Percentiles rank a stretch among this genome's conserved stretches.
Conservation (phyloP, 2,329 filamentous ascomycete species). For the Chrysoporthe puriensis region DNA sequence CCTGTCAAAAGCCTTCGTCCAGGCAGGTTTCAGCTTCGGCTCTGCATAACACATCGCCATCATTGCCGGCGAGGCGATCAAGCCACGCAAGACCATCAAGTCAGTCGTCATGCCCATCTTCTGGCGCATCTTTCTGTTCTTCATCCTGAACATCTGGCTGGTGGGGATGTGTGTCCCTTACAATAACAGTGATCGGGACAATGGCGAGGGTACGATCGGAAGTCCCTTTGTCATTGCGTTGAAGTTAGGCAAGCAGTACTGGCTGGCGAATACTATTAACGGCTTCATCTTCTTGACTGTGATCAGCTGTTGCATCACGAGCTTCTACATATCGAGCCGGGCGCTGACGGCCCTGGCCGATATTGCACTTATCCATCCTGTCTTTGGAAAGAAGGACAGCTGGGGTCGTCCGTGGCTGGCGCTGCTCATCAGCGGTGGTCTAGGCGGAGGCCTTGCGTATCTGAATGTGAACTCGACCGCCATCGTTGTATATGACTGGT, state of each 20-base stretch:
- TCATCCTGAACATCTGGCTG: conserved; percentile 55
- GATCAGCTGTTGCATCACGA: conserved; percentile 40
- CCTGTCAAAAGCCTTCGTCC: conserved; percentile 40
- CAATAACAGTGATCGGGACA: conserved; percentile 57
- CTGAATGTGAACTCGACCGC: conserved; percentile 37
- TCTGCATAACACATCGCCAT: conserved; percentile 73
- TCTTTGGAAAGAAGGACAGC: conserved; percentile 33
- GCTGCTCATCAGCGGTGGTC: conserved; percentile 34
- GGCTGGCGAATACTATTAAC: conserved; percentile 38
- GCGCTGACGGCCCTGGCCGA: conserved; percentile 39
- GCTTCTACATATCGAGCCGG: conserved; percentile 39
- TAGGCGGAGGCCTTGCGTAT: conserved; percentile 40
- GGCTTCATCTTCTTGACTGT: conserved; percentile 41
- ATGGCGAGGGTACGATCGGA: conserved; percentile 61
- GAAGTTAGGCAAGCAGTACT: conserved; percentile 42
- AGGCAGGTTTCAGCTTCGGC: conserved; percentile 47
- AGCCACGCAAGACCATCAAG: conserved; percentile 71
- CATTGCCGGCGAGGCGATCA: conserved; percentile 75
- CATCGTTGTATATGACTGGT: conserved; percentile 39
- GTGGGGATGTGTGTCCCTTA: conserved; percentile 70
- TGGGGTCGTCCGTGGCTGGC: conserved; percentile 38
- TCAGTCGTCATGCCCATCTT: conserved; percentile 75
- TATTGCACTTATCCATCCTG: conserved; percentile 33
- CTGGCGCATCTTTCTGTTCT: conserved; percentile 67
- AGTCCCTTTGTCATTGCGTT: conserved; percentile 68